Conservation (phyloP, 1,284 basidiomycete species). For the Tilletia indica region DNA sequence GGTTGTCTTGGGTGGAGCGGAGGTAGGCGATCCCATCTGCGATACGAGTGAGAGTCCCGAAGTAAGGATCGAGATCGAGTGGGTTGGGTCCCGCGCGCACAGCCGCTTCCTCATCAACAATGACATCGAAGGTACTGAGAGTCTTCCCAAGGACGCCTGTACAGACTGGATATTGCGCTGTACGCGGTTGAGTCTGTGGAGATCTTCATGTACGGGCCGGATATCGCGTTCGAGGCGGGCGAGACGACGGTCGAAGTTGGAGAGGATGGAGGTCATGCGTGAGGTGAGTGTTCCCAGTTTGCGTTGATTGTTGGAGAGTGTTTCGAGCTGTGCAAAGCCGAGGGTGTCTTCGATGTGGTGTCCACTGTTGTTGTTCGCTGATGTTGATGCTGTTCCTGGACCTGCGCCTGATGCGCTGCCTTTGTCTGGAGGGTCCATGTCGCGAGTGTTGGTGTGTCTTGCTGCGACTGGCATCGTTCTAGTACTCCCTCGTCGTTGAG, state of each 20-base stretch:
- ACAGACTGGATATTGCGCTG: conserved; percentile 38
- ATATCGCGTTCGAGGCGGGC: conserved; percentile 53
- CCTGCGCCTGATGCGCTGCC: too few relatives aligned
- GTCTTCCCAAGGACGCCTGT: conserved; percentile 29
- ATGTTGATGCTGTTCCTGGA: too few relatives aligned
- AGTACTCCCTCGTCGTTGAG: too few relatives aligned
- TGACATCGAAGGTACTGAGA: conserved; percentile 49
- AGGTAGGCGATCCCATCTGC: conserved; percentile 43
- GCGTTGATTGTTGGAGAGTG: conserved; percentile 56
- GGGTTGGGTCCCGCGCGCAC: conserved; percentile 47
- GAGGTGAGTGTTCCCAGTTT: conserved; percentile 55
- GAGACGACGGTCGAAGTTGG: conserved; percentile 57
- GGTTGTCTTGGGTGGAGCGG: conserved; percentile 6
- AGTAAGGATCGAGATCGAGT: conserved; percentile 44
- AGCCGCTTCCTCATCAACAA: conserved; percentile 50
- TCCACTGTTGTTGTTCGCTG: too few relatives aligned
- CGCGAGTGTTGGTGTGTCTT: too few relatives aligned
- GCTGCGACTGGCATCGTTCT: too few relatives aligned
- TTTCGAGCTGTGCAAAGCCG: conserved; percentile 56
- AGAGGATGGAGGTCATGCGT: conserved; percentile 56
- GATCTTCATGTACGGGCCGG: conserved; percentile 52
- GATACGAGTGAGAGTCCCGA: conserved; percentile 50
- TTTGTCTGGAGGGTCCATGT: too few relatives aligned
- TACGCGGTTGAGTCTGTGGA: conserved; percentile 48
- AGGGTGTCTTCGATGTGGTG: conserved; percentile 19